Evolutionary conservation across 345 rosid species (phyloP).

Genomic region (Sapria himalayana): DNA sequence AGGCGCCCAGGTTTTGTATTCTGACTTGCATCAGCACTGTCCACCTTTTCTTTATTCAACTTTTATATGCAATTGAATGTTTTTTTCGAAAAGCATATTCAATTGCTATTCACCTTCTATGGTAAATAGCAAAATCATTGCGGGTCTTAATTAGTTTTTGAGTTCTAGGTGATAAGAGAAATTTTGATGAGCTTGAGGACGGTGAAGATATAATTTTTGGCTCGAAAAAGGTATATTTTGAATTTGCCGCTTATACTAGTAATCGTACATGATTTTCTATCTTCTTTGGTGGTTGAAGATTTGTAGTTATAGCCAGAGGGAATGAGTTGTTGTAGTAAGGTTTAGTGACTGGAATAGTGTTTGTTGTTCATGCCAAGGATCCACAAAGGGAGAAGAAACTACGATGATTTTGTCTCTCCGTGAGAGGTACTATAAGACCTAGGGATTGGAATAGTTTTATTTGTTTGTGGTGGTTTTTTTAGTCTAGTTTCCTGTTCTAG

Average conservation of each 20-base stretch:
- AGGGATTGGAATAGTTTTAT: not conserved
- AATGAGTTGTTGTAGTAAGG: conserved; percentile 1
- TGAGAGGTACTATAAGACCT: conserved; percentile 34
- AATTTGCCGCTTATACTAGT: not conserved
- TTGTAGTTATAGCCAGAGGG: not conserved
- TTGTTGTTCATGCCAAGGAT: conserved; percentile 19
- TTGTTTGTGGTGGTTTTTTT: not conserved
- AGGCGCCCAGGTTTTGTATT: conserved; percentile 33
- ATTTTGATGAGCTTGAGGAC: conserved; percentile 67
- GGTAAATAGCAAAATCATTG: not conserved
- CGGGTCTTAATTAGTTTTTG: not conserved
- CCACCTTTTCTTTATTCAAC: not conserved
- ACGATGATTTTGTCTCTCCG: conserved; percentile 79
- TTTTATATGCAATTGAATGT: not conserved
- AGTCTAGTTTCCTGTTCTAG: conserved; percentile 2
- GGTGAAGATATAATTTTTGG: conserved; percentile 82
- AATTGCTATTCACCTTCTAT: not conserved
- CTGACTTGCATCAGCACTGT: not conserved
- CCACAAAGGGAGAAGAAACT: conserved; percentile 49
- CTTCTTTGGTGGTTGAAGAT: not conserved
- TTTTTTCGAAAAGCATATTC: not conserved
- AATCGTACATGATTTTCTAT: not conserved
- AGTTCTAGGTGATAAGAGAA: conserved; percentile 40
- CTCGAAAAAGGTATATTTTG: conserved; percentile 37
- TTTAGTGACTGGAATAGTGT: not conserved